Evolutionary conservation across 768 basidiomycete genomes (phyloP), one percentile per base, ranked within the genome.

Genomic region (Hericium alpestre): DNA sequence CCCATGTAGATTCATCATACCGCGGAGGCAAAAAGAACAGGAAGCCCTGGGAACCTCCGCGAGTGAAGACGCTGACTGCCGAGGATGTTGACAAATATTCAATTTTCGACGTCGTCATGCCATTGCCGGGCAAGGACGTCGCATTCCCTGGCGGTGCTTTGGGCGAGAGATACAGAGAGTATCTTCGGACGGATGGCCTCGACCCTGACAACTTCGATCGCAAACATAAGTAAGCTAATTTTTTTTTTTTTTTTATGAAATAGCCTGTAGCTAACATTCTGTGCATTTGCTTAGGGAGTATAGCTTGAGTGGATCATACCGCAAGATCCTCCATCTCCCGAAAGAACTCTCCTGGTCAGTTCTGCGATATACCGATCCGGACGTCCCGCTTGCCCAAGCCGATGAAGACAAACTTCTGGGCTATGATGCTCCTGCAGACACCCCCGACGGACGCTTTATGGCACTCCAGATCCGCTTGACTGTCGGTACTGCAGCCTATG

Each of bases 61-160:
- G 78, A 43, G 83, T 96, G 56, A 92, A 87, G 70, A 82, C 83
- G 3, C 70, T 99, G 55, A 83, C 83, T 0, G 81, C 82, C 62
- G 87, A 78, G 16, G 91, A 97, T 67, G 69, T 93, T 49, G 74
- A 82, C 64, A 82, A 87, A 56, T 87, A 93, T 71, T 81, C 84
- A 15, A 91, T 98, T 59, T 91, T 92, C 65, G 95, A 99, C 70
- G 89, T 98, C 56, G 82, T 98, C 60, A 91, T 98, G 86, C 94
- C 96, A n/a, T 74, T 98, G 18, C 94, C 96, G 27, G 96, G 96
- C 3, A 92, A 84, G 61, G 91, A 95, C 65, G 91, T 98, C 18
- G 86, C 87, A 38, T 97, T 91, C 68, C 96, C 96, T 0, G 88
- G 86, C 3, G 93, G 93, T 12, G 63, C 74, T 18, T 80, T 97